Percentiles rank a stretch among this genome's conserved stretches.
These are phyloP conservation scores for Xanthoconium stramineum DNA, from an alignment of 768 basidiomycete genomes.

Conservation along the genomic window DNA sequence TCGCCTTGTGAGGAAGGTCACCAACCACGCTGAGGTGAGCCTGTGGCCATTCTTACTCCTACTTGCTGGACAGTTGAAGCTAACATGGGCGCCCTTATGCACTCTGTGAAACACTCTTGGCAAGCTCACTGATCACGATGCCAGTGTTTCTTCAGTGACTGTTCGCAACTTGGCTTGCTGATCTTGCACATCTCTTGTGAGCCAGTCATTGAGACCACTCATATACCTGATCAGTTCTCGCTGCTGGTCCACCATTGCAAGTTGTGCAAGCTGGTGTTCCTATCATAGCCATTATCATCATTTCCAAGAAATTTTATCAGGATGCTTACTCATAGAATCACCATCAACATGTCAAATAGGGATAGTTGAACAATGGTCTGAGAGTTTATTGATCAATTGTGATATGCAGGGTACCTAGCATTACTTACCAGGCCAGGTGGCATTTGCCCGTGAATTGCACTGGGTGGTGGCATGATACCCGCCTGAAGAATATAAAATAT, in stretches of 20 bases:
- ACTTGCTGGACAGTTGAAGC: slow-evolving; percentile 16
- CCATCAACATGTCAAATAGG: slow-evolving; percentile 67
- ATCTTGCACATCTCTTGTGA: slow-evolving; percentile 74
- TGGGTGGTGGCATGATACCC: slow-evolving; percentile 25
- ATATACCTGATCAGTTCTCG: slow-evolving; percentile 80
- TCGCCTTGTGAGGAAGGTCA: slow-evolving; percentile 1
- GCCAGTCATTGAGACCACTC: slow-evolving; percentile 72
- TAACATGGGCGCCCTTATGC: slow-evolving; percentile 2
- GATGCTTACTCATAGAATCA: slow-evolving; percentile 56
- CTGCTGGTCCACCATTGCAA: slow-evolving; percentile 75
- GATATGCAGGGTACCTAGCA: background rate
- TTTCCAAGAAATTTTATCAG: background rate
- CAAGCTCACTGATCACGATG: no score
- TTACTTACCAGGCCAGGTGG: slow-evolving; percentile 53
- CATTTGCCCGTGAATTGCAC: slow-evolving; percentile 33
- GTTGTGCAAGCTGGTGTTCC: slow-evolving; percentile 74
- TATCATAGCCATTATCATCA: slow-evolving; percentile 27
- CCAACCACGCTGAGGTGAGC: background rate
- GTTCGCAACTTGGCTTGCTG: slow-evolving; percentile 70
- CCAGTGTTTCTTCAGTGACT: slow-evolving; percentile 41
- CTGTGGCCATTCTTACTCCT: slow-evolving; percentile 20
- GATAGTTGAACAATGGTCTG: slow-evolving; percentile 64
- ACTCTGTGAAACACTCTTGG: no score
- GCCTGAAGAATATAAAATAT: slow-evolving; percentile 10
- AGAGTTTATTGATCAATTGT: slow-evolving; percentile 2